Conservation (phyloP, 163 green algal species). For the Scenedesmus sp. region DNA sequence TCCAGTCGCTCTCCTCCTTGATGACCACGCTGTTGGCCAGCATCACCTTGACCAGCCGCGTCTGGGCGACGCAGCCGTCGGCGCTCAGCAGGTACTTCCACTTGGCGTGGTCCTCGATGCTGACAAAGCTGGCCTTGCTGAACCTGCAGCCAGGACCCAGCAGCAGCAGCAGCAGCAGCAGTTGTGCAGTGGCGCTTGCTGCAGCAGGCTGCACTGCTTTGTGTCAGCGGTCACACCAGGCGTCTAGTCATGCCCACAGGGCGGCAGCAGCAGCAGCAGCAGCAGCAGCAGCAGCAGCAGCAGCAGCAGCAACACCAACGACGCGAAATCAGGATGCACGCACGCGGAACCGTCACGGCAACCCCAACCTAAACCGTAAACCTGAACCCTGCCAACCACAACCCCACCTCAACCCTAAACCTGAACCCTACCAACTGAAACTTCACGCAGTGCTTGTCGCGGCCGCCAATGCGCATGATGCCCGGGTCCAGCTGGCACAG, state of each 20-base stretch:
- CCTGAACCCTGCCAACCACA: too few species aligned
- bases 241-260: constrained; percentile 24
- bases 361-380: too few species aligned
- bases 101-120: constrained; percentile 56
- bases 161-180: not conserved
- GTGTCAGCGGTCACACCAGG: constrained; percentile 18
- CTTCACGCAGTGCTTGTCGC: too few species aligned
- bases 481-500: too few species aligned
- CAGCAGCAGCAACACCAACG: not conserved
- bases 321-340: not conserved
- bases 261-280: constrained; percentile 3
- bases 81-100: constrained; percentile 67
- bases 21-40: constrained; percentile 71
- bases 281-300: constrained; percentile 8
- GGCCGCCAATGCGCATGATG: too few species aligned
- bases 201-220: constrained; percentile 6
- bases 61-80: constrained; percentile 65
- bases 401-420: too few species aligned
- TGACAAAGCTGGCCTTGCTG: constrained; percentile 47
- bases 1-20: constrained; percentile 71
- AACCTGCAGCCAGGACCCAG: constrained; percentile 6
- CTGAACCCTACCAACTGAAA: too few species aligned
- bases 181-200: not conserved
- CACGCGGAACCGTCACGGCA: too few species aligned
- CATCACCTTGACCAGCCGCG: constrained; percentile 61